phyloP scores from a whole-genome alignment of 2,329 filamentous ascomycete genomes.

The Teratosphaeria zuluensis region DNA sequence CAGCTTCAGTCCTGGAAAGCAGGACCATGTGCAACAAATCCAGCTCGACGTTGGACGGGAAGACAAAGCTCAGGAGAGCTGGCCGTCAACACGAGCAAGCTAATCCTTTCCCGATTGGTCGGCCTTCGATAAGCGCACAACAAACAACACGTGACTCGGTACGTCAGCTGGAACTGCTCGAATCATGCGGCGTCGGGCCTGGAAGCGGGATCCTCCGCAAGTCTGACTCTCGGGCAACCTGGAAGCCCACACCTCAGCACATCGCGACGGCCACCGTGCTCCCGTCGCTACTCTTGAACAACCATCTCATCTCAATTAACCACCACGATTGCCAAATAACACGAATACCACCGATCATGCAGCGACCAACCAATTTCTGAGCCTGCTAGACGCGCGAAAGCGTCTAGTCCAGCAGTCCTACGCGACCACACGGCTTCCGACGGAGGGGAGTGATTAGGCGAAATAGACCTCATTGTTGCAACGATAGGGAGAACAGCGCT shows the following conservation, averaged over 20 bases:
- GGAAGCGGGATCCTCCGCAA: background rate
- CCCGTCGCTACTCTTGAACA: background rate
- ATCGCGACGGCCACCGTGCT: background rate
- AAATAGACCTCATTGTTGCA: background rate
- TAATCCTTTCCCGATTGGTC: background rate
- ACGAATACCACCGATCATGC: background rate
- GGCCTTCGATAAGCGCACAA: background rate
- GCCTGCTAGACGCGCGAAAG: conserved; percentile 24
- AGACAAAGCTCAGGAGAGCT: background rate
- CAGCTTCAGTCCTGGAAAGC: background rate
- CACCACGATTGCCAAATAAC: conserved; percentile 1
- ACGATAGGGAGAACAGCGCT: background rate
- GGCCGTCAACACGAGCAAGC: background rate
- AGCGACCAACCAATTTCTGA: conserved; percentile 5
- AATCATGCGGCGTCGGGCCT: background rate
- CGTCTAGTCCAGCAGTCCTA: conserved; percentile 20
- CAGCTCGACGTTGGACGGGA: background rate
- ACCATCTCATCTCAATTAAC: background rate
- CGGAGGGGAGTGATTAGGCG: conserved; percentile 19
- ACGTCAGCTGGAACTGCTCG: background rate
- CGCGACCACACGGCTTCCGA: conserved; percentile 25
- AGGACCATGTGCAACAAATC: background rate
- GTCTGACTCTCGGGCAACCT: background rate
- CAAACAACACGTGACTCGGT: background rate
- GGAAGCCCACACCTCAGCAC: background rate